Base-by-base conservation (phyloP, 2,329 filamentous ascomycete species). In the Fusarium robinianum region DNA sequence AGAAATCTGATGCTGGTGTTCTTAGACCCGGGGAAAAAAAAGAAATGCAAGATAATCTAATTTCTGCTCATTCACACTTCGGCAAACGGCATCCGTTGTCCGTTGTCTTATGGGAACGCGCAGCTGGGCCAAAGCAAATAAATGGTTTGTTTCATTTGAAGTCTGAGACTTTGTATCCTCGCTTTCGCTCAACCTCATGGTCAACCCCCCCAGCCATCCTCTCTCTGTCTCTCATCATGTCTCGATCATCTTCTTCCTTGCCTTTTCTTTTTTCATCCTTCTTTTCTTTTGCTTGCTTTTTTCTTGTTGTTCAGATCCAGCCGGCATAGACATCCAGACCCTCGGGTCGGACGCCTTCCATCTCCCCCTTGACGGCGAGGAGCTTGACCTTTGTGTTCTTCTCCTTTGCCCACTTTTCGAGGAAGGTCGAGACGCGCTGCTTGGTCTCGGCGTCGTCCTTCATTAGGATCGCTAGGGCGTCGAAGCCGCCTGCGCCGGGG, bases 401-500 rank as follows among this genome's bases (percentile, higher is more conserved):
- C 33, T 76, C 71, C 54, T 66, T 58, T 47, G 75, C 83, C 85
- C 90, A 97, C 17, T 72, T 70, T 14, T 71, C 72, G 46, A 96
- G 67, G 29, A 89, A 83, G 29, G 71, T 68, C 51, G 79, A 75
- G 15, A 97, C 68, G 9, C 73, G 71, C 15, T 64, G 63, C 41
- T 85, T 71, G 2, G 88, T 88, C 34, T 77, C 78, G 23, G 75
- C 76, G 39, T 87, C 83, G 59, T 96, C 88, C 60, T 79, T 78
- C 53, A 96, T 81, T 46, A 99, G 68, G 48, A 99, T 67, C 1
- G 86, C 87, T 41, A 96, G 78, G 2, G 94, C 94, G 73, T 99
- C 94, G 63, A 88, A 96, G 0, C 94, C 94, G 8, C 94, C 94
- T 0, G 94, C 94, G 0, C 94, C 94, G 0, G 94, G 94, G 0